Evolutionary conservation across 768 basidiomycete species (phyloP), one percentile per base, ranked within the genome.

Genomic region (Boletus bicolor): DNA sequence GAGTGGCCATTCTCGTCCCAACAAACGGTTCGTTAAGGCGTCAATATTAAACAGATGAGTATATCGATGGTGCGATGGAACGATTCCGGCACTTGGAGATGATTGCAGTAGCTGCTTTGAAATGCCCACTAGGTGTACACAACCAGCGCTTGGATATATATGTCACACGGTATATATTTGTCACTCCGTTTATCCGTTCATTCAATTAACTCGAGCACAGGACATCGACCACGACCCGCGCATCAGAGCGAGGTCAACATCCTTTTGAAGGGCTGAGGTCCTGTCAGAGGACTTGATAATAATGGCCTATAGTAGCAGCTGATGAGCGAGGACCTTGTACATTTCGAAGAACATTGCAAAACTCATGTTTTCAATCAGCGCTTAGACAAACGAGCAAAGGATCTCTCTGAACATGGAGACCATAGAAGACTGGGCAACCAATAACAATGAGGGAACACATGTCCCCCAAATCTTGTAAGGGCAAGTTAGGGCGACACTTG

Each of bases 321-420:
- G 30, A 53, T 14, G 34, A 38, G 28, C 26, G 21, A 51, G 75
- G 83, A 51, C 65, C 89, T 5, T 83, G 83, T 30, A 30, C 28
- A 30, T 68, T 89, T 90, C 72, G n/a, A 86, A 86, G 59, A 82
- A 82, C 53, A 87, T 84, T 24, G 21, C 21, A 24, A 24, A 62
- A 88, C 88, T 59, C 87, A 89, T 87, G 9, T 87, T 87, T 68
- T 46, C 19, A 65, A 73, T 83, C 38, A 76, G 82, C 75, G 79
- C 51, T 79, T 44, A 14, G 9, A 19, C 11, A 24, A 26, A 57
- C 28, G 21, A 19, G 2, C 17, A 10, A 21, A 34, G 28, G 19
- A 15, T 30, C 26, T 30, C 26, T 44, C 39, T 36, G 38, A 41
- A 9, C 32, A 24, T 30, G 14, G 28, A n/a, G 8, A 15, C 12